Conservation (phyloP, 208 protist species). For the Zelonia costaricensis region DNA sequence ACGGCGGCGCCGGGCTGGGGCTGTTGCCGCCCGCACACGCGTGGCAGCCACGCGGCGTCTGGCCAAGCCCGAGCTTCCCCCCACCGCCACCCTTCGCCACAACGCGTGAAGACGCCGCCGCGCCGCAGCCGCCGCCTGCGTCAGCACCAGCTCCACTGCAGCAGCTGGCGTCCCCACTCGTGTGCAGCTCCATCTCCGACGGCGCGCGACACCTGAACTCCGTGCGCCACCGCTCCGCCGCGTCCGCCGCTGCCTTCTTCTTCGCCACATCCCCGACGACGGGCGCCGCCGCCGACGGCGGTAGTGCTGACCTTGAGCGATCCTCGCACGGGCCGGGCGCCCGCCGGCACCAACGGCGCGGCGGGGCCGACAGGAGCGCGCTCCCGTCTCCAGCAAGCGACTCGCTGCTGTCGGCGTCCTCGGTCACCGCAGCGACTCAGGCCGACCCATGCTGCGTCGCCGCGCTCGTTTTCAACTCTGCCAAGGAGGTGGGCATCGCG, state of each 20-base stretch:
- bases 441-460: constrained; percentile 55
- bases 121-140: not conserved
- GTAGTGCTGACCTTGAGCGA: no score
- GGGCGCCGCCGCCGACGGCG: no score
- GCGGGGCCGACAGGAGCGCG: not conserved
- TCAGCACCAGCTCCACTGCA: not conserved
- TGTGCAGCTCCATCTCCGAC: constrained; percentile 27
- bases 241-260: constrained; percentile 13
- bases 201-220: constrained; percentile 25
- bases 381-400: constrained; percentile 4
- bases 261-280: constrained; percentile 10
- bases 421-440: constrained; percentile 3
- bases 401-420: not conserved
- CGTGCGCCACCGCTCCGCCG: constrained; percentile 21
- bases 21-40: no score
- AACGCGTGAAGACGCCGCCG: no score
- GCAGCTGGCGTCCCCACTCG: not conserved
- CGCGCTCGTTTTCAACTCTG: constrained; percentile 72
- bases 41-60: no score
- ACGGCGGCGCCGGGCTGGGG: no score
- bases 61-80: no score
- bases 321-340: not conserved
- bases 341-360: not conserved
- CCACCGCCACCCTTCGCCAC: no score
- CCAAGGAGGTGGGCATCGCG: constrained; percentile 74